phyloP scores from a whole-genome alignment of 441 rosid genomes.

The Biscutella laevigata region DNA sequence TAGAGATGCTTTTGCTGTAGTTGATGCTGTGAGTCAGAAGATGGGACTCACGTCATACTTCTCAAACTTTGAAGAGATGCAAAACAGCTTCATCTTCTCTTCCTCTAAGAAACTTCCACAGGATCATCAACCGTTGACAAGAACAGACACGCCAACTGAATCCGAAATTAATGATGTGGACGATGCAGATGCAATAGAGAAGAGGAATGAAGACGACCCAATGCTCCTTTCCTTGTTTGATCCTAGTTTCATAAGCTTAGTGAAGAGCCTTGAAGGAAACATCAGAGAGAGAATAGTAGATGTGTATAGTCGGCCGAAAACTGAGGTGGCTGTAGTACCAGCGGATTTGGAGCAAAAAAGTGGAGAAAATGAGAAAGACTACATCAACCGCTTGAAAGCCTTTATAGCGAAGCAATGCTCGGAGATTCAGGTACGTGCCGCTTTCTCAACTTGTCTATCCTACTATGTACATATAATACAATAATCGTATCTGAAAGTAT shows the following conservation, averaged over 20 bases:
- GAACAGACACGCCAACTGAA: slow-evolving; percentile 83
- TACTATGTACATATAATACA: not conserved
- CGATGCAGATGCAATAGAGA: slow-evolving; percentile 41
- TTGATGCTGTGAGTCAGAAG: slow-evolving; percentile 83
- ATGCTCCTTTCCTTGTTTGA: slow-evolving; percentile 54
- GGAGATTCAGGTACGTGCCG: slow-evolving; percentile 61
- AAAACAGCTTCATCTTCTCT: slow-evolving; percentile 60
- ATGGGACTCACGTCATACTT: slow-evolving; percentile 77
- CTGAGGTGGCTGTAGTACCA: slow-evolving; percentile 76
- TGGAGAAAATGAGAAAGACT: slow-evolving; percentile 66
- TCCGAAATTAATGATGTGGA: slow-evolving; percentile 64
- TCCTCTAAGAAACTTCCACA: slow-evolving; percentile 42
- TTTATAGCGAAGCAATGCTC: slow-evolving; percentile 81
- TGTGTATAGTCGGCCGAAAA: slow-evolving; percentile 66
- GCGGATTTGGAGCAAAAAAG: slow-evolving; percentile 74
- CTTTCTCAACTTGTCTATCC: slow-evolving; percentile 1
- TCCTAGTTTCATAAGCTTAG: slow-evolving; percentile 42
- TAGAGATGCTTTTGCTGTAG: slow-evolving; percentile 66
- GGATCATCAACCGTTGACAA: slow-evolving; percentile 49
- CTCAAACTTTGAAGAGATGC: slow-evolving; percentile 82
- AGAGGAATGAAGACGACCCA: slow-evolving; percentile 59
- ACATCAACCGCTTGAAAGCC: slow-evolving; percentile 60
- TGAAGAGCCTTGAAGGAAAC: slow-evolving; percentile 54
- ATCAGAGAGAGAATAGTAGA: slow-evolving; percentile 66
- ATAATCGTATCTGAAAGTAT: not conserved